These are phyloP conservation scores for Beauveria sp. DNA, from an alignment of 2,329 filamentous ascomycete genomes.

Conservation along the genomic window DNA sequence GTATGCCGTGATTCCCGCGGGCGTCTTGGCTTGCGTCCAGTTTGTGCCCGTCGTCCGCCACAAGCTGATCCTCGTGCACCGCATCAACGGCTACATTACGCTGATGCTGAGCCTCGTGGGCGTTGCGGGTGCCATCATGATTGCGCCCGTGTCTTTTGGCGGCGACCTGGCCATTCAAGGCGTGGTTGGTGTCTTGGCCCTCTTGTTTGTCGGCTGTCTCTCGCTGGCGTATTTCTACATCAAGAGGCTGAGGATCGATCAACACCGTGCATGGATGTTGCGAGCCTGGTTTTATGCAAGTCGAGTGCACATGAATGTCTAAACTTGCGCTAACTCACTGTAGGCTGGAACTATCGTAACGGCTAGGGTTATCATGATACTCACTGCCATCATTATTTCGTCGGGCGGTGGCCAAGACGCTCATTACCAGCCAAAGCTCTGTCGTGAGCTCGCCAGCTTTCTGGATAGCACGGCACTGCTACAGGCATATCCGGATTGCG, in stretches of 20 bases:
- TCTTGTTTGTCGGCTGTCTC: constrained; percentile 35
- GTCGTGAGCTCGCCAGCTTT: constrained; percentile 37
- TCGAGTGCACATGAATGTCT: background rate
- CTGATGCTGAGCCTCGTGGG: constrained; percentile 36
- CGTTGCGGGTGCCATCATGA: constrained; percentile 43
- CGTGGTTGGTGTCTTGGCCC: constrained; percentile 31
- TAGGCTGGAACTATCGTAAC: constrained; percentile 43
- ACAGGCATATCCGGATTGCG: constrained; percentile 35
- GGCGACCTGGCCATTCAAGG: constrained; percentile 41
- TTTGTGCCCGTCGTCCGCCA: constrained; percentile 39
- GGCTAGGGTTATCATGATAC: constrained; percentile 35
- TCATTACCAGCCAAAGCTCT: constrained; percentile 27
- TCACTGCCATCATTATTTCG: constrained; percentile 28
- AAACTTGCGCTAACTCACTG: too few relatives aligned
- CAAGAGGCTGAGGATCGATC: constrained; percentile 50
- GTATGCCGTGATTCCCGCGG: constrained; percentile 32
- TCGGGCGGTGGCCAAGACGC: constrained; percentile 14
- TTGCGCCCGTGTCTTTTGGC: constrained; percentile 41
- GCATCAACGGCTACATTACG: constrained; percentile 51
- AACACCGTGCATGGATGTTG: constrained; percentile 56
- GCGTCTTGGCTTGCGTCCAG: constrained; percentile 35
- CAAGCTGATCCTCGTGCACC: constrained; percentile 43
- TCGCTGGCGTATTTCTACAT: constrained; percentile 45
- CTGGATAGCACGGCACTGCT: constrained; percentile 19
- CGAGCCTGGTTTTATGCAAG: constrained; percentile 39